Base-by-base conservation (phyloP, 768 basidiomycete species). In the Termitomyces sp. region DNA sequence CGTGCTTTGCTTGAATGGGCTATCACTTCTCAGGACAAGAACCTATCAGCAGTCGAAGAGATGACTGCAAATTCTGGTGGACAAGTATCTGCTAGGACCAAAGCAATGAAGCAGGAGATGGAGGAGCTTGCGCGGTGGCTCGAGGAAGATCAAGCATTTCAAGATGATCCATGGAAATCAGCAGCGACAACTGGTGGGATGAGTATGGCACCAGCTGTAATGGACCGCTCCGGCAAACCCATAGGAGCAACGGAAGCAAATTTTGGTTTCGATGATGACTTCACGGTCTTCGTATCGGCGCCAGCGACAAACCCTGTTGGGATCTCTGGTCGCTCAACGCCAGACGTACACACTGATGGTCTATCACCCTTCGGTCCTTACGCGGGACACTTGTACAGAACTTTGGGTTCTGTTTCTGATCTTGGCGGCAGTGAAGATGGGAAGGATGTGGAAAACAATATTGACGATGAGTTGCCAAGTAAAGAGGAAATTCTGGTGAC, bases 251-350 rank as follows among this genome's bases (percentile, higher is more conserved):
- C 40, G 13, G 42, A 44, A 32, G 44, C n/a, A n/a, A 43, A 66
- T 22, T 64, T 68, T 52, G 77, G 76, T 3, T 83, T 93, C 63
- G 91, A 92, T 54, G 91, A 93, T 64, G 88, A 94, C 68, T 94
- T 94, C 65, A 79, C 84, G 2, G 84, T 82, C 30, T 90, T 90
- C 61, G 79, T 90, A 18, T 85, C 86, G 33, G 87, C 86, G n/a
- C 81, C 74, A 47, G 57, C 65, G 30, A 61, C 40, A 32, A 50
- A 61, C 13, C 50, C 59, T 24, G 36, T 53, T 26, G 60, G 58
- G 60, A 57, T 65, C 62, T 65, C 72, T 64, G 56, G 70, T 65
- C 51, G 61, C 59, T 62, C 56, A 40, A 60, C 56, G 42, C 63
- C 57, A 44, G 56, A 70, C 62, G 65, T n/a, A 58, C 53, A 57